A percentile compares a stretch with the other conserved stretches of the same genome.
Evolutionary conservation across 176 grass and related monocot genomes (phyloP).

Genomic region (Zizania latifolia): DNA sequence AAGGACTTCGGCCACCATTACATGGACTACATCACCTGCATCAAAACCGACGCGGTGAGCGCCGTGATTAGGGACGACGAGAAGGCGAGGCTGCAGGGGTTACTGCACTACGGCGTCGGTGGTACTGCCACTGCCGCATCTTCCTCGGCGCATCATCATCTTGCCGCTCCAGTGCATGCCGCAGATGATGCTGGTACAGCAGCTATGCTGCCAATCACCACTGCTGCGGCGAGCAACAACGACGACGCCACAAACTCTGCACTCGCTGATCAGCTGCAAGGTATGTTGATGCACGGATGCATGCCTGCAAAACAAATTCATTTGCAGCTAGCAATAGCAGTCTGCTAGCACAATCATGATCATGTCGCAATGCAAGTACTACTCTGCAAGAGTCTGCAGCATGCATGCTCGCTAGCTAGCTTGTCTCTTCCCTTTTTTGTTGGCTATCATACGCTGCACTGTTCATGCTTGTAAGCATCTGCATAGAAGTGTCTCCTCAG

Average conservation of each 20-base stretch:
- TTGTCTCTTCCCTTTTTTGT: slow-evolving; percentile 11
- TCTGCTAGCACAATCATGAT: slow-evolving; percentile 14
- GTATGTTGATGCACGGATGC: slow-evolving; percentile 41
- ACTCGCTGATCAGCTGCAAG: slow-evolving; percentile 51
- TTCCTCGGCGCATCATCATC: background rate
- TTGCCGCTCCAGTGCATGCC: slow-evolving; percentile 6
- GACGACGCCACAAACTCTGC: slow-evolving; percentile 8
- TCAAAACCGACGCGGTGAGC: slow-evolving; percentile 37
- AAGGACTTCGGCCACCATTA: too few relatives aligned
- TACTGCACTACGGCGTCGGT: slow-evolving; percentile 42
- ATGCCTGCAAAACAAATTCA: background rate
- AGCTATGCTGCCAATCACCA: slow-evolving; percentile 4
- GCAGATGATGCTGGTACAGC: background rate
- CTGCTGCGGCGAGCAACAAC: slow-evolving; percentile 1
- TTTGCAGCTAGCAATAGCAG: background rate
- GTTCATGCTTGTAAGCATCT: background rate
- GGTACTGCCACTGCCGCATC: background rate
- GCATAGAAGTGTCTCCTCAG: slow-evolving; percentile 19
- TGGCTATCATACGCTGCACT: background rate
- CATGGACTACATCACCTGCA: too few relatives aligned
- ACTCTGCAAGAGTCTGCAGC: background rate
- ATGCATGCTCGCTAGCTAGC: background rate
- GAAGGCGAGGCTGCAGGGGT: slow-evolving; percentile 34
- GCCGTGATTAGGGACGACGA: slow-evolving; percentile 37
- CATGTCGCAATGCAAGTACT: background rate